These are phyloP conservation scores for Thymus mandschuricus DNA, from an alignment of 257 asterid genomes.

Conservation along the genomic window DNA sequence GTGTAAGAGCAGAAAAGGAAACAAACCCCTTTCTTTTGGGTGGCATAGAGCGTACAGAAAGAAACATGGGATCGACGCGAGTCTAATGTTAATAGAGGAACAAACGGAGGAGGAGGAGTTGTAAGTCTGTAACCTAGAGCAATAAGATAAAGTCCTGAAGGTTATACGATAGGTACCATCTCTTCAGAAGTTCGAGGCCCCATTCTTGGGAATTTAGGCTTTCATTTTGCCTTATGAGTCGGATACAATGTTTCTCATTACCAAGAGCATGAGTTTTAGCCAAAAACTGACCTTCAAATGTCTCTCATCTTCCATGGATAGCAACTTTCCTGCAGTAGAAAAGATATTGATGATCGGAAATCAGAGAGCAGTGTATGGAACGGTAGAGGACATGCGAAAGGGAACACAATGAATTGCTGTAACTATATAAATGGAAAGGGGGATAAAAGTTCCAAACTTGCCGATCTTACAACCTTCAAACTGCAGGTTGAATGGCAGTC, in stretches of 20 bases:
- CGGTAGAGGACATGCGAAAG: not conserved
- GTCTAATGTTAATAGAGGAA: conserved; percentile 31
- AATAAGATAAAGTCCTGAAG: conserved; percentile 23
- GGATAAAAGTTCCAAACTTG: conserved; percentile 27
- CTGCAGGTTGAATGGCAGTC: conserved; percentile 25
- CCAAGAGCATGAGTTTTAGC: conserved; percentile 23
- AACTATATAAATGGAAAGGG: not conserved
- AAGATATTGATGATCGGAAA: conserved; percentile 1
- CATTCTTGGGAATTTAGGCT: conserved; percentile 32
- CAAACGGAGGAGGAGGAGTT: conserved; percentile 2
- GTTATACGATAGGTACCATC: conserved; percentile 22
- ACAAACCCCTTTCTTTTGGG: not conserved
- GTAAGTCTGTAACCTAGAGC: conserved; percentile 18
- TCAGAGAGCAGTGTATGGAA: not conserved
- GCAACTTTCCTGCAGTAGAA: conserved; percentile 26
- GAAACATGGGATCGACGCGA: conserved; percentile 5
- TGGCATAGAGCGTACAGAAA: conserved; percentile 20
- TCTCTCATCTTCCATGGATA: conserved; percentile 21
- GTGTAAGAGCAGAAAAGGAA: conserved; percentile 6
- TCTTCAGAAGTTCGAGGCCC: conserved; percentile 25
- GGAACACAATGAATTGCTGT: not conserved
- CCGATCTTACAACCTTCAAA: conserved; percentile 34
- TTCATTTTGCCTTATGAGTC: conserved; percentile 30
- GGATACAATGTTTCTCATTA: conserved; percentile 24
- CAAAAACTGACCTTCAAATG: not conserved